These are phyloP conservation scores for Carnegiea gigantea DNA, from an alignment of 179 eudicot species.

Conservation along the genomic window DNA sequence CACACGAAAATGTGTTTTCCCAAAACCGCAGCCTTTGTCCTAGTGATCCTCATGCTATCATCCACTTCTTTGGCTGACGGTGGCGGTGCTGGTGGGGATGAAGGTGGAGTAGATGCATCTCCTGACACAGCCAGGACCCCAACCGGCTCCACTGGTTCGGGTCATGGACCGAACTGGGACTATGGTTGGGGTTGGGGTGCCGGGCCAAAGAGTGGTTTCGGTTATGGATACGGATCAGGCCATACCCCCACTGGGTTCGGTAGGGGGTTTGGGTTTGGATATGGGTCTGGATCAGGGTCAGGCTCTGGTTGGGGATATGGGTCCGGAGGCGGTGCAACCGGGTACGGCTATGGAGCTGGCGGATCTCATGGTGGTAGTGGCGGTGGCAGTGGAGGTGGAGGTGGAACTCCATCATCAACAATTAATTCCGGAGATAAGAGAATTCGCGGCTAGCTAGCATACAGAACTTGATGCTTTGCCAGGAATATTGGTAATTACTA, in stretches of 20 bases:
- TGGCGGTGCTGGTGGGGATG: not conserved
- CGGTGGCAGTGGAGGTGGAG: not conserved
- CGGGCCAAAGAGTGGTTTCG: constrained; percentile 30
- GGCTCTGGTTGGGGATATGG: constrained; percentile 31
- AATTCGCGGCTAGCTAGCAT: not conserved
- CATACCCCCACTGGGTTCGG: constrained; percentile 30
- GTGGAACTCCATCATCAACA: constrained; percentile 16
- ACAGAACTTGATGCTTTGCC: not conserved
- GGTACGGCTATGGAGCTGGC: constrained; percentile 23
- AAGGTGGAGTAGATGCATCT: not conserved
- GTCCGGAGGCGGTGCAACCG: constrained; percentile 16
- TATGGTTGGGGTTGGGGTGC: constrained; percentile 37
- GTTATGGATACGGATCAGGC: constrained; percentile 34
- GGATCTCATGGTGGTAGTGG: constrained; percentile 20
- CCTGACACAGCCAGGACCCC: constrained; percentile 4
- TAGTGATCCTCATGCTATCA: not conserved
- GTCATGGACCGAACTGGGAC: constrained; percentile 35
- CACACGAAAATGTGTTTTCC: constrained; percentile 13
- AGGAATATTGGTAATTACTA: not conserved
- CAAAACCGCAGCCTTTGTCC: not conserved
- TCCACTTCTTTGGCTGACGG: constrained; percentile 1
- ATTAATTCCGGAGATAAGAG: not conserved
- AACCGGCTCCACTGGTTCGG: constrained; percentile 25
- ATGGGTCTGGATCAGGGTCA: constrained; percentile 31
- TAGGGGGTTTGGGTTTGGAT: constrained; percentile 34